phyloP scores from a whole-genome alignment of 768 basidiomycete species.

The Filobasidium wieringae region DNA sequence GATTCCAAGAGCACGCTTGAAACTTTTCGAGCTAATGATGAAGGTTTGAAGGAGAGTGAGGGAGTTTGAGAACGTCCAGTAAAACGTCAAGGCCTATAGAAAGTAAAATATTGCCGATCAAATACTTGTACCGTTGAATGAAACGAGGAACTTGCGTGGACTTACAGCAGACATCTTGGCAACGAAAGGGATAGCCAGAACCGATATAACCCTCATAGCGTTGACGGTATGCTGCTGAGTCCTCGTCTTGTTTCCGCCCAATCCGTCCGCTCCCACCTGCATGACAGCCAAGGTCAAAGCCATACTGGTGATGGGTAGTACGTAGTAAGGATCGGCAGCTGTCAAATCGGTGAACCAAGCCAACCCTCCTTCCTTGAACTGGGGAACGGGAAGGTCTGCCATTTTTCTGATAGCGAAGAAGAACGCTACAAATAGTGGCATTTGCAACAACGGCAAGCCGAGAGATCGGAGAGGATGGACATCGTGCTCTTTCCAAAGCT shows the following conservation, averaged over 20 bases:
- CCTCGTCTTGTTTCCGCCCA: constrained; percentile 40
- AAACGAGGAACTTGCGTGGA: constrained; percentile 8
- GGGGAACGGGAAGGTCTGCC: constrained; percentile 58
- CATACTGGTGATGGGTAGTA: constrained; percentile 54
- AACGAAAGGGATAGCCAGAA: constrained; percentile 48
- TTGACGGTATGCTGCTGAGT: constrained; percentile 59
- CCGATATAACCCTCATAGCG: constrained; percentile 50
- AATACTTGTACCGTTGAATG: too few relatives aligned
- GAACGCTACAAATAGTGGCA: constrained; percentile 63
- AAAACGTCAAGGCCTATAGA: constrained; percentile 49
- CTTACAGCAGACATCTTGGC: constrained; percentile 56
- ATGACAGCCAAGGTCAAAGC: constrained; percentile 54
- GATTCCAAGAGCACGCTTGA: constrained; percentile 39
- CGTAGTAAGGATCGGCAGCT: constrained; percentile 58
- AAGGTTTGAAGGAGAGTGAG: constrained; percentile 48
- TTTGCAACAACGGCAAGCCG: constrained; percentile 54
- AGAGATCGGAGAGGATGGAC: constrained; percentile 51
- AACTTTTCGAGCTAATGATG: constrained; percentile 42
- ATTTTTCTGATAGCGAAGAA: constrained; percentile 72
- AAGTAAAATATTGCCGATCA: background rate
- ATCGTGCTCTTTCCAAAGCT: constrained; percentile 54
- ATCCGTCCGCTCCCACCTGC: constrained; percentile 49
- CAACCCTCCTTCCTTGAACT: constrained; percentile 65
- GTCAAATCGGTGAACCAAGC: constrained; percentile 67
- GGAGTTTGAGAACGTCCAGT: constrained; percentile 48